Base-by-base conservation (phyloP, 2,329 filamentous ascomycete species). In the Nothopassalora personata region DNA sequence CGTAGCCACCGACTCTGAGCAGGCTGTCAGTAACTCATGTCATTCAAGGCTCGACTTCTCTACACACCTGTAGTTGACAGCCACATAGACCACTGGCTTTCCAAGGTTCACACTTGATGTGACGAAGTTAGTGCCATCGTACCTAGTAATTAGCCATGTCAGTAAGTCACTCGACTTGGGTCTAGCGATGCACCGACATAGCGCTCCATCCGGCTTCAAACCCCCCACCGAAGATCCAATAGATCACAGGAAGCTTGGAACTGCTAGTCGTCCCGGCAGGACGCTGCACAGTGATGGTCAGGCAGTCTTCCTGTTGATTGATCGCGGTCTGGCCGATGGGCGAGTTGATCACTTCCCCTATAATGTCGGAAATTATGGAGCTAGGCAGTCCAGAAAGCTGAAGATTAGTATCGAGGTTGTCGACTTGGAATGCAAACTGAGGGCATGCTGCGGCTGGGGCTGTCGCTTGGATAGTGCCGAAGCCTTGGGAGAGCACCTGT, bases 401-500 rank as follows among this genome's bases (percentile, higher is more conserved):
- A 43, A 43, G 36, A n/a, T 43, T 43, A 13, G 36, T 43, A 15
- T 69, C 66, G 6, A 57, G 56, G 1, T 63, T 60, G 36, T 74
- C 77, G 4, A 79, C 77, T 8, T 82, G 83, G 64, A 87, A 78
- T 61, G 82, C 79, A 27, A 91, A 86, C 68, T 91, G 88, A 1
- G 89, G 88, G 65, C 89, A 92, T 10, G 86, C 80, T 7, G 79
- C 80, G 0, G 85, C 80, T 23, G 72, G 65, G 0, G 80, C 80
- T 0, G 81, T 84, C 0, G 85, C 87, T 45, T 84, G 79, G 39
- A 87, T 89, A 70, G 0, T 53, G 6, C 56, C 15, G 78, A 66
- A 4, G 75, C 73, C 4, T n/a, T 45, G 13, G 7, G 79, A 83
- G 13, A 89, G 74, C 9, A 80, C 77, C 68, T 84, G 79, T 0